Conservation (phyloP, 495 filamentous ascomycete species). For the Xylaria curta region DNA sequence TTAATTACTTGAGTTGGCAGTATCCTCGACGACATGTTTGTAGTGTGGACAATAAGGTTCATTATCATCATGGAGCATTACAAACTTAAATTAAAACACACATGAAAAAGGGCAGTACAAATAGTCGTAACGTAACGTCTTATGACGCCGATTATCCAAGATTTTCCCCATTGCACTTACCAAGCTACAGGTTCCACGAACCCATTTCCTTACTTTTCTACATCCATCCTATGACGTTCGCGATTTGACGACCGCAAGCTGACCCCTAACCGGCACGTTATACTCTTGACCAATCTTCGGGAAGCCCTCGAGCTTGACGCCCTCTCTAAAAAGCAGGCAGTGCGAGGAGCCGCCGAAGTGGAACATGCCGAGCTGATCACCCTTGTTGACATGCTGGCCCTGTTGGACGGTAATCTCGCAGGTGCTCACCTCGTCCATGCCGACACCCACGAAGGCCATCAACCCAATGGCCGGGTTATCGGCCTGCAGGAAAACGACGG, state of each 20-base stretch:
- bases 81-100: not conserved
- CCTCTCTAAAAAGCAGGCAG: conserved; percentile 64
- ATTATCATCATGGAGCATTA: not conserved
- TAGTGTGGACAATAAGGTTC: not conserved
- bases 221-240: not conserved
- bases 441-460: conserved; percentile 69
- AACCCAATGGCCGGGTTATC: conserved; percentile 69
- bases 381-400: conserved; percentile 67
- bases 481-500: conserved; percentile 71
- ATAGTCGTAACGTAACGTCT: not conserved
- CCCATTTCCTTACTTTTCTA: not conserved
- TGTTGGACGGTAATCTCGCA: conserved; percentile 69
- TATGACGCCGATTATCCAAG: not conserved
- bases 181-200: not conserved
- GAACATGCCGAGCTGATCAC: conserved; percentile 74
- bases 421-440: conserved; percentile 74
- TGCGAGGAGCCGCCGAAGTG: conserved; percentile 74
- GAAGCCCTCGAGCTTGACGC: conserved; percentile 52
- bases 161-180: not conserved
- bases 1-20: not conserved
- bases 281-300: conserved; percentile 53
- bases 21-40: not conserved
- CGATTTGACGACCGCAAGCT: conserved; percentile 53
- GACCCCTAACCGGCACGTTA: conserved; percentile 65
- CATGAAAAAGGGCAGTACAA: not conserved